Conservation (phyloP, 2,329 filamentous ascomycete genomes). For the Cercospora sp. region DNA sequence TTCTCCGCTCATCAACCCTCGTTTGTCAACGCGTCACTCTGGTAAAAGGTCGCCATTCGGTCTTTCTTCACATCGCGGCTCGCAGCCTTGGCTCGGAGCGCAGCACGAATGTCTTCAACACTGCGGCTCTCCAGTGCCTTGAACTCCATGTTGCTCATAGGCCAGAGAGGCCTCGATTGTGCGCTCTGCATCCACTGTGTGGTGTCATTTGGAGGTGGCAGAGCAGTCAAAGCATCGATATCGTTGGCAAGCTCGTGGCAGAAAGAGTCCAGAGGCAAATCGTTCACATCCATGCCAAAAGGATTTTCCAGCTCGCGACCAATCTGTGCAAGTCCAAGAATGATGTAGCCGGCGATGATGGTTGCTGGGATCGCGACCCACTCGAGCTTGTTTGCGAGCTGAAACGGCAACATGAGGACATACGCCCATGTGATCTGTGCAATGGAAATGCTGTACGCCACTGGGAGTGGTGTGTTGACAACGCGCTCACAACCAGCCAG, state of each 20-base stretch:
- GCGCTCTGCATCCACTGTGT: conserved; percentile 54
- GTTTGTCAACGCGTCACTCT: conserved; percentile 25
- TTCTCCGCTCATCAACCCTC: not conserved
- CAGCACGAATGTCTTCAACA: conserved; percentile 47
- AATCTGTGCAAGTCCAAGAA: conserved; percentile 73
- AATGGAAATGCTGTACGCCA: conserved; percentile 82
- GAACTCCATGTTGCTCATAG: conserved; percentile 50
- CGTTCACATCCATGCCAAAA: conserved; percentile 81
- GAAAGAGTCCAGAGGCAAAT: conserved; percentile 73
- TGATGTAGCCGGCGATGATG: conserved; percentile 71
- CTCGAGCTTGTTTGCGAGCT: conserved; percentile 63
- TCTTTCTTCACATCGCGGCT: conserved; percentile 34
- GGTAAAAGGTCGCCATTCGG: conserved; percentile 28
- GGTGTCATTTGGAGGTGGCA: conserved; percentile 51
- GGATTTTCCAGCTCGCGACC: conserved; percentile 83
- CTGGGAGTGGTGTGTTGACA: conserved; percentile 76
- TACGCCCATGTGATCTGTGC: conserved; percentile 86
- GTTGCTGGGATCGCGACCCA: conserved; percentile 80
- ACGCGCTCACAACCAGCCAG: conserved; percentile 74
- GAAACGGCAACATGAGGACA: conserved; percentile 77
- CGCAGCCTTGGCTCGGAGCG: conserved; percentile 45
- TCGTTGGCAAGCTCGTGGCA: conserved; percentile 74
- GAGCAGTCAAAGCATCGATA: conserved; percentile 69
- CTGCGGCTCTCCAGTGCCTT: conserved; percentile 41
- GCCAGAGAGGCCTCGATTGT: conserved; percentile 59